Evolutionary conservation across 345 rosid species (phyloP), one percentile per base, ranked within the genome.

Genomic region (Eucalyptus leucophloia): DNA sequence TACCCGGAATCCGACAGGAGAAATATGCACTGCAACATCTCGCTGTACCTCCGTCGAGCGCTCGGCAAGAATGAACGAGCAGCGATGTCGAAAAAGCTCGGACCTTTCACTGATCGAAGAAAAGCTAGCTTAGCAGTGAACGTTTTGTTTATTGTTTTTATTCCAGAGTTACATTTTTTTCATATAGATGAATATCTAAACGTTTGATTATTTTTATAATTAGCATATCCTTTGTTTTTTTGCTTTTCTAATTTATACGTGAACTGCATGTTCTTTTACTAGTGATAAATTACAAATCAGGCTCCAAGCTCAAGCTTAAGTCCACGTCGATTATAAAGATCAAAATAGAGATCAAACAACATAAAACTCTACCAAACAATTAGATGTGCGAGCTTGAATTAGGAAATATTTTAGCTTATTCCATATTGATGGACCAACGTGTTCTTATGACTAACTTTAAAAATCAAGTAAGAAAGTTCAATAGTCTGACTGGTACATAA

Each of bases 1-100:
- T 87, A 96, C 99, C 99, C 99, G 19, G 97, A 95, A 93, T 97
- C 99, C 8, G 99, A 96, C 56, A 98, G 96, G 56, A 98, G 98
- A 90, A 96, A 98, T 91, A 97, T 98, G 88, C 99, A 96, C 95
- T 98, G 99, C 94, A 98, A 92, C 98, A 98, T 98, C 91, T 91
- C 86, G 89, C 51, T 17, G 15, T 17, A 17, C 42, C 56, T 86
- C 58, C 37, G 56, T 86, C 60, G 30, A 12, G 9, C 85, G 30
- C 5, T 21, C 47, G 47, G 47, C 24, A 2, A 77, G 47, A 40
- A 77, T 23, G 85, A 77, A 77, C 85, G 5, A 40, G 47, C 4
- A 40, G 85, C 47, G 85, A 77, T 40, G 28, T 77, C 83, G 85
- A 42, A 77, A 77, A 77, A 77, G 85, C 85, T 77, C 85, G 44